Base-by-base conservation (phyloP, 768 basidiomycete genomes). In the Podaxis sp. region DNA sequence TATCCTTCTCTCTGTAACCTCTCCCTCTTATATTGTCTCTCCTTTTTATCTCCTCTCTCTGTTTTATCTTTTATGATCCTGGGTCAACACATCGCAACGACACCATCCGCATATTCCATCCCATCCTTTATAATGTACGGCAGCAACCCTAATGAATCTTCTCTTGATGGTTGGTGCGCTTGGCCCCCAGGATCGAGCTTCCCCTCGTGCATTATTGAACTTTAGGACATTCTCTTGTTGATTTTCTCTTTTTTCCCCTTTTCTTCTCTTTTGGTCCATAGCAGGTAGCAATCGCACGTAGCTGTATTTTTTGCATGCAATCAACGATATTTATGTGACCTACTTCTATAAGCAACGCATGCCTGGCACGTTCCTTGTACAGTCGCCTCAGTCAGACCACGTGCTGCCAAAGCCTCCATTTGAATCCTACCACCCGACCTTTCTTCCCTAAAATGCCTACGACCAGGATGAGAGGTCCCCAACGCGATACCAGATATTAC, bases 261-360 rank as follows among this genome's bases (percentile, higher is more conserved):
- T 27, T 53, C 41, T 54, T 33, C 47, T 63, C 59, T 63, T 49
- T 59, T 67, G 51, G 57, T 57, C 55, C 49, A 36, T 63, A 51
- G 17, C 40, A 57, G 41, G 55, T 57, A 57, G 40, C 55, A 57
- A 33, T 46, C 40, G 41, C 55, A 57, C 55, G 41, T 33, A 50
- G 9, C 36, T 50, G 27, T 59, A 36, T 37, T 59, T 29, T 59
- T 50, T 50, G 38, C 54, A 55, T 38, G 54, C 54, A 55, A 38
- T 40, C 54, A 55, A 55, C 22, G 54, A 40, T 55, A 55, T 55
- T 55, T 41, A 55, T 55, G 52, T 54, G 54, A 55, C 54, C 38
- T 29, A 55, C 24, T 22, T 8, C 12, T 55, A 13, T 15, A 17
- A 19, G n/a, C 33, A 11, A 19, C 8, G 47, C 17, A 19, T 43